phyloP scores from a whole-genome alignment of 179 eudicot genomes.

The Beta lomatogona region DNA sequence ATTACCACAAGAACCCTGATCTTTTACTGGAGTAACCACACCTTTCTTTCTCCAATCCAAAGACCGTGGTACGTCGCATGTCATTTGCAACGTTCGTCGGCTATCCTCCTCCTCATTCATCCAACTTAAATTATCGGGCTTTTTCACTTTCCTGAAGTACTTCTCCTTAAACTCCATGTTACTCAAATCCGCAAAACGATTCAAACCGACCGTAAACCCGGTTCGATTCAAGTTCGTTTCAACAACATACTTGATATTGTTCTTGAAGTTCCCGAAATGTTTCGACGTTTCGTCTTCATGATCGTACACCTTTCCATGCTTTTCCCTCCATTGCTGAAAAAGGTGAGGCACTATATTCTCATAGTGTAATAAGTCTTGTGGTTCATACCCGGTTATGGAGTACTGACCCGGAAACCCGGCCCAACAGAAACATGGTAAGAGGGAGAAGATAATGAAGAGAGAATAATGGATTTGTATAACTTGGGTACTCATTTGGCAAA shows the following conservation, averaged over 20 bases:
- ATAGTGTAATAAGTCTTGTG: slow-evolving; percentile 20
- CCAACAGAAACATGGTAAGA: slow-evolving; percentile 31
- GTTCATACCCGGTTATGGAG: slow-evolving; percentile 35
- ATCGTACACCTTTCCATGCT: slow-evolving; percentile 45
- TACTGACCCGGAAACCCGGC: slow-evolving; percentile 38
- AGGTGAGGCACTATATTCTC: slow-evolving; percentile 39
- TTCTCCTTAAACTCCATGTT: slow-evolving; percentile 55
- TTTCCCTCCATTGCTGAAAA: slow-evolving; percentile 53
- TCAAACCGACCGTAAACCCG: slow-evolving; percentile 44
- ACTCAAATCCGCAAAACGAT: slow-evolving; percentile 67
- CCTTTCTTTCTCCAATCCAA: slow-evolving; percentile 63
- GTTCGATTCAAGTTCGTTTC: slow-evolving; percentile 38
- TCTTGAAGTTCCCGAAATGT: slow-evolving; percentile 38
- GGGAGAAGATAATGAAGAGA: slow-evolving; percentile 13
- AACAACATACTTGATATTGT: slow-evolving; percentile 42
- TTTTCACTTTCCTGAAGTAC: background rate
- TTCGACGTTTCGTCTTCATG: slow-evolving; percentile 36
- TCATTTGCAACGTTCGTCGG: background rate
- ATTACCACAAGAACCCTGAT: slow-evolving; percentile 72
- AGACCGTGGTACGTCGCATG: slow-evolving; percentile 21
- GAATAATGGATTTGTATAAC: slow-evolving; percentile 21
- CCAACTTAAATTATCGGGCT: slow-evolving; percentile 28
- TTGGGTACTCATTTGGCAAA: background rate
- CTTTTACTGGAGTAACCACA: slow-evolving; percentile 60
- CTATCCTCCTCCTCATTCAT: too few relatives aligned